Percentiles rank a stretch among this genome's conserved stretches.
Conservation (phyloP, 164 flowering plant genomes). For the Chimonanthus praecox region DNA sequence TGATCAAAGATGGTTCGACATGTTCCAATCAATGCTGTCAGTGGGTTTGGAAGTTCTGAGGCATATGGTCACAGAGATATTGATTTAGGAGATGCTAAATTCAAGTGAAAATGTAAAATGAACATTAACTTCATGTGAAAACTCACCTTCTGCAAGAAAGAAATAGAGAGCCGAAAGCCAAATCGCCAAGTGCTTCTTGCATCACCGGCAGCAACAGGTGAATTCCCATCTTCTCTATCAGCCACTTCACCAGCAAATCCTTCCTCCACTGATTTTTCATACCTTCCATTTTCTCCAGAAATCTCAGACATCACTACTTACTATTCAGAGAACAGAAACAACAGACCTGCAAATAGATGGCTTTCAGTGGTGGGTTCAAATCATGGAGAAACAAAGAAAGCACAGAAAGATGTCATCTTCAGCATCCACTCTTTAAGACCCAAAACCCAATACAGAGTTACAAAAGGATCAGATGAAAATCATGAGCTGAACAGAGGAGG, state of each 20-base stretch:
- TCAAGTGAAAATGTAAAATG: background rate
- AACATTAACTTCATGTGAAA: background rate
- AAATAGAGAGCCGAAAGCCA: slow-evolving; percentile 5
- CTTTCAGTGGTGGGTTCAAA: background rate
- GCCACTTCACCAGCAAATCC: background rate
- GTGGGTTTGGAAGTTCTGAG: background rate
- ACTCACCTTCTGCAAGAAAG: slow-evolving; percentile 23
- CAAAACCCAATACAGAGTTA: background rate
- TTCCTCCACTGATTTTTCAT: slow-evolving; percentile 9
- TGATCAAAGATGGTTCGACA: too few species aligned
- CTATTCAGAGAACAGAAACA: background rate
- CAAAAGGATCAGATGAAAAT: background rate
- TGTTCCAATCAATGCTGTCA: too few species aligned
- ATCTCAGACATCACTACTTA: slow-evolving; percentile 12
- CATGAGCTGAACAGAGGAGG: background rate
- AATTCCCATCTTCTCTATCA: background rate
- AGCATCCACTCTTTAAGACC: background rate
- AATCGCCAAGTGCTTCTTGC: background rate
- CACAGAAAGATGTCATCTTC: background rate
- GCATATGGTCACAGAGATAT: background rate
- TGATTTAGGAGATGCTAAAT: background rate
- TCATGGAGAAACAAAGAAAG: background rate
- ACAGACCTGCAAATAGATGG: background rate
- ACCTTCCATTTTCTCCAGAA: slow-evolving; percentile 9
- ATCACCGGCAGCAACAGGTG: background rate